These are phyloP conservation scores for Primulina huaijiensis DNA, from an alignment of 257 asterid genomes.

Conservation along the genomic window DNA sequence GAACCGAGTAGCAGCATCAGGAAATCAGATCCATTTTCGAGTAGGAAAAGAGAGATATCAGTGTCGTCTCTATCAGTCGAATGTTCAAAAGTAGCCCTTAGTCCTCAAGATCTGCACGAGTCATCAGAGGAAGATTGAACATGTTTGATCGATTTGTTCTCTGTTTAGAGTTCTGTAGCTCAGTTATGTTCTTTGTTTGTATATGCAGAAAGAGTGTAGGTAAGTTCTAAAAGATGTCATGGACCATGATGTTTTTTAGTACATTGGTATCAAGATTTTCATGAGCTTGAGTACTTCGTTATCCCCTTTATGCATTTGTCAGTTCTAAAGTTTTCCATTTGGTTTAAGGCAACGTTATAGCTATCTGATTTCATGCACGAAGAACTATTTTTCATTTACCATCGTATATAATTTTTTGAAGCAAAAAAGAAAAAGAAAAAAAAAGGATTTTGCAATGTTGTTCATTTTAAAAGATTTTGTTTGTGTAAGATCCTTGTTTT, in stretches of 20 bases:
- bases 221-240: background rate
- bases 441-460: too few species aligned
- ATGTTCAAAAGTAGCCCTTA: constrained; percentile 33
- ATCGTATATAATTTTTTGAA: too few species aligned
- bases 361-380: too few species aligned
- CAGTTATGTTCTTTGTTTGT: constrained; percentile 10
- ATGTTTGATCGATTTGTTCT: background rate
- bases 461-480: too few species aligned
- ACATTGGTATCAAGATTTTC: constrained; percentile 16
- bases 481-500: too few species aligned
- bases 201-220: constrained; percentile 26
- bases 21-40: constrained; percentile 43
- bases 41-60: constrained; percentile 36
- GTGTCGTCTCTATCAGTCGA: constrained; percentile 42
- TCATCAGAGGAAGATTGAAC: constrained; percentile 32
- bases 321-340: too few species aligned
- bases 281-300: background rate
- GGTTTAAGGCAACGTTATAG: too few species aligned
- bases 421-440: too few species aligned
- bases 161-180: background rate
- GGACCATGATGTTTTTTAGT: constrained; percentile 8
- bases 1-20: constrained; percentile 26
- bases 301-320: background rate
- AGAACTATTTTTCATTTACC: too few species aligned
- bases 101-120: constrained; percentile 27